A percentile compares a stretch with the other conserved stretches of the same genome.
phyloP scores from a whole-genome alignment of 495 filamentous ascomycete species.

The Tuber melanosporum region DNA sequence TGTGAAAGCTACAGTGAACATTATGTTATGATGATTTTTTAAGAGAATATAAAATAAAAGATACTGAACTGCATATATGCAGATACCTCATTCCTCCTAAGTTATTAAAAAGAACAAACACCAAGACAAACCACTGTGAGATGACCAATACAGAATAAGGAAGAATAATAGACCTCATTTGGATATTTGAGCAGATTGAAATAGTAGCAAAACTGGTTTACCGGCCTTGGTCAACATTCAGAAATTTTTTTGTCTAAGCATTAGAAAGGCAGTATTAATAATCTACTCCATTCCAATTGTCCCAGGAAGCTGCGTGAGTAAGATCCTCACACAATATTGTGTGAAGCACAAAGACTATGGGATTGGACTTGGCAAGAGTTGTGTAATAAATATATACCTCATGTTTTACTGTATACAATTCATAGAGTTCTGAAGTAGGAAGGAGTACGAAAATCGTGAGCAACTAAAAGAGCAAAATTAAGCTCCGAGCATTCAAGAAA shows the following conservation, averaged over 20 bases:
- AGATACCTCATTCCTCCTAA: no score
- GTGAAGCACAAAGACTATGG: no score
- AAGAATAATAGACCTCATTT: not conserved
- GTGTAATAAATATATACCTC: no score
- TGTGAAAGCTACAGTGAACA: no score
- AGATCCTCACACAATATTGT: no score
- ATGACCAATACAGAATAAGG: not conserved
- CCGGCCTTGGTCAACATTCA: constrained; percentile 7
- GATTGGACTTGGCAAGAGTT: no score
- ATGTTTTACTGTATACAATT: not conserved
- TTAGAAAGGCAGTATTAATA: not conserved
- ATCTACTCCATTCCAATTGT: not conserved
- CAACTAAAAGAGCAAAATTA: no score
- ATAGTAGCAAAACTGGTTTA: constrained; percentile 4
- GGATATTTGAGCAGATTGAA: not conserved
- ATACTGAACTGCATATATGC: no score
- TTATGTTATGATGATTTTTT: no score
- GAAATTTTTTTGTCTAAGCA: not conserved
- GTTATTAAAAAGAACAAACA: not conserved
- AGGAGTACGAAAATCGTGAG: not conserved
- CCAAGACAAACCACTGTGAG: constrained; percentile 8
- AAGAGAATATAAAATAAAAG: no score
- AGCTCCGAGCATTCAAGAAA: no score
- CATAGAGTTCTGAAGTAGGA: not conserved
- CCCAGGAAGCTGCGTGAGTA: no score